Evolutionary conservation across 305 asterid species (phyloP), one percentile per base, ranked within the genome.

Genomic region (Fraxinus sp.): DNA sequence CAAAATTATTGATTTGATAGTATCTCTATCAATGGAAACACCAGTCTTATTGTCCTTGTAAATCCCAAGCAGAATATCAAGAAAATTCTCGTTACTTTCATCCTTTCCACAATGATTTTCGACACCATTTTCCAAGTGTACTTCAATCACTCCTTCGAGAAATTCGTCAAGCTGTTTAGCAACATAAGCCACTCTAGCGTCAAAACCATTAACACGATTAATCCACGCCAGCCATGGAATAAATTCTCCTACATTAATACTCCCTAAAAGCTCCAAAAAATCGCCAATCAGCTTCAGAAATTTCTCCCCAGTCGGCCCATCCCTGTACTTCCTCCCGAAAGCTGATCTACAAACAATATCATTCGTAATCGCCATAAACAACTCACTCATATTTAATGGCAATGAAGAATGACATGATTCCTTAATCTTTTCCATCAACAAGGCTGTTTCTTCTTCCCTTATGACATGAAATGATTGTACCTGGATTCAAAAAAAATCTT

Each of bases 1-100:
- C 80, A 77, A 77, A 39, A 77, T 46, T 16, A 77, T 33, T 22
- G 80, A 70, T 77, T 77, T 77, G 55, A 44, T 44, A 44, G 16
- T 44, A 44, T 44, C 55, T 44, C 55, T 44, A 44, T 44, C 55
- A 44, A 46, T 22, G 13, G 71, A 77, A 49, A 24, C 9, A 22
- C 70, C 70, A 30, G 24, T 7, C 2, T 9, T 32, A 28, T 77
- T 16, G 37, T 75, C 20, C 71, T 20, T 77, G 30, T 77, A 32
- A 44, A 77, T 77, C 70, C 20, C 11, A 16, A 77, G 39, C 70
- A 77, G 30, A 52, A 77, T 41, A 52, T 77, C 80, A 26, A 77
- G 9, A 49, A 46, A 77, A 20, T 77, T 52, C 18, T 74, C 57
- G 39, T 46, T 7, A 4, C 5, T 11, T 35, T 74, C 41, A 35